Evolutionary conservation across 768 basidiomycete genomes (phyloP), one percentile per base, ranked within the genome.

Genomic region (Grammothele lineata): DNA sequence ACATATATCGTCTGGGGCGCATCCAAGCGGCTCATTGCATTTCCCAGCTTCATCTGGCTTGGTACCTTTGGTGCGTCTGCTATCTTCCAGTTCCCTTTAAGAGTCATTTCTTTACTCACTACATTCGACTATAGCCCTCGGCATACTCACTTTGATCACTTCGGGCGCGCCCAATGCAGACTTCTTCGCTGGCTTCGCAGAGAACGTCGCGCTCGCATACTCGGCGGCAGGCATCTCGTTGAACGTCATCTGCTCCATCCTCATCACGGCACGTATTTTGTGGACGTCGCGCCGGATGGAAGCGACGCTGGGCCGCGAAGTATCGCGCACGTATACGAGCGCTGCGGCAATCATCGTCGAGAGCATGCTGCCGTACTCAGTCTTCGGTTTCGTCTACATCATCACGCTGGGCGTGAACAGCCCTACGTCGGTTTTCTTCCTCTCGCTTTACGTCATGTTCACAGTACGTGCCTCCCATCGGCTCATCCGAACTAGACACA

Each of bases 1-100:
- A 66, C 65, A 42, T 64, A 53, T 34, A 57, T 66, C 23, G 56
- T 73, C 35, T 71, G 67, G 59, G 35, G 35, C 8, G 40, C 54
- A 1, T 40, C 36, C 27, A 25, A 42, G 21, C 23, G 30, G 4
- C 46, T 58, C 22, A 51, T 58, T 47, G 44, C 37, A 6, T 38
- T 58, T 40, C 57, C 57, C 8, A 38, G 48, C 25, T 22, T 58
- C 36, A 33, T 56, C 11, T 58, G 56, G 40, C 24, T 58, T 23
- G 53, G 43, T 12, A 48, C 41, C 22, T 38, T 57, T 19, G 48
- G 53, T 57, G 35, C 18, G 51, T 39, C 12, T 37, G 8, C 24
- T 19, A 11, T 22, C 9, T 24, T 4, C 25, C 25, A 17, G 19
- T 24, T 6, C 15, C 21, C 7, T 33, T 12, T 17, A 7, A 14